Conservation (phyloP, 1,139 yeast species). For the Fermentozyma sake region DNA sequence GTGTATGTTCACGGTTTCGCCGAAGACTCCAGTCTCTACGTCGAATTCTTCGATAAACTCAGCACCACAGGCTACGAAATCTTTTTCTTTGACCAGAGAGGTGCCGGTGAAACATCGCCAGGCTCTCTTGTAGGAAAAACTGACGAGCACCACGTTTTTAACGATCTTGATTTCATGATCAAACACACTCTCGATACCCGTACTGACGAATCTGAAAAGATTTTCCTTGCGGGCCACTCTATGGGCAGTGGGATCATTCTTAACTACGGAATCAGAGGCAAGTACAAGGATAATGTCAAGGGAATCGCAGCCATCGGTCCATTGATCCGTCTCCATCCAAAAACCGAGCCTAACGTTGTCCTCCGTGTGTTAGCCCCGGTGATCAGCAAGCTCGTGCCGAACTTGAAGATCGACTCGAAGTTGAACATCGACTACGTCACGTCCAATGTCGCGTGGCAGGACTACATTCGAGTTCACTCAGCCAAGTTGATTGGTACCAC, state of each 20-base stretch:
- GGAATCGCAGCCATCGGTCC: constrained; percentile 69
- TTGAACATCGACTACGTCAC: constrained; percentile 54
- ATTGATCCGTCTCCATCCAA: constrained; percentile 48
- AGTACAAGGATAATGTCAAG: constrained; percentile 45
- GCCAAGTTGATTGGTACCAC: constrained; percentile 40
- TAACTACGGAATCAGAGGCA: constrained; percentile 72
- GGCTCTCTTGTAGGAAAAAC: constrained; percentile 60
- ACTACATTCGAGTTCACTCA: constrained; percentile 38
- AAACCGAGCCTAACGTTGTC: constrained; percentile 52
- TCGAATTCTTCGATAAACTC: constrained; percentile 55
- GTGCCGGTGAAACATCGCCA: constrained; percentile 74
- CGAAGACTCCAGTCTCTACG: constrained; percentile 56
- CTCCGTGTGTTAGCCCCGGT: constrained; percentile 44
- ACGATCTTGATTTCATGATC: constrained; percentile 68
- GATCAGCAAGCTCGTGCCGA: constrained; percentile 50
- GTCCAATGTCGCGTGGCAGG: constrained; percentile 44
- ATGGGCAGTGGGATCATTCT: constrained; percentile 91
- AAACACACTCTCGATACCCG: constrained; percentile 26
- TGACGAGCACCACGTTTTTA: constrained; percentile 57
- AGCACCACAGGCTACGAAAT: constrained; percentile 64
- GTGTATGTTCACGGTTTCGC: constrained; percentile 79
- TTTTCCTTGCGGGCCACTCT: constrained; percentile 78
- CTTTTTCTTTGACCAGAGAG: constrained; percentile 81
- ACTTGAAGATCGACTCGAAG: constrained; percentile 51
- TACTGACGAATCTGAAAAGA: constrained; percentile 28